A percentile compares a stretch with the other conserved stretches of the same genome.
phyloP scores from a whole-genome alignment of 192 early-diverging fungal species.

The Backusella parvicylindrica region DNA sequence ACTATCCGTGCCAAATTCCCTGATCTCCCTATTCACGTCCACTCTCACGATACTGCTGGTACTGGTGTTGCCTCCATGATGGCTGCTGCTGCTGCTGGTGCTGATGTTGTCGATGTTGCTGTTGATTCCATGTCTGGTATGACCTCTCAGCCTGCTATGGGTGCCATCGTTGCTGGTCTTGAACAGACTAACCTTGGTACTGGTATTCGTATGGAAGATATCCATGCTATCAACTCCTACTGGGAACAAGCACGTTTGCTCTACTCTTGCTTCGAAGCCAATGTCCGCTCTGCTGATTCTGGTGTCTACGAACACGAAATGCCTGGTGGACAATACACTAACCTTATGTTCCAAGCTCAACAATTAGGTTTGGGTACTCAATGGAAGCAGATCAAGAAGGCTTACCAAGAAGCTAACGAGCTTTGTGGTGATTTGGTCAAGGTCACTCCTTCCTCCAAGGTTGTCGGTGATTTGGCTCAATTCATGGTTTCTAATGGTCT shows the following conservation, averaged over 20 bases:
- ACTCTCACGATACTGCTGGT: slow-evolving; percentile 97
- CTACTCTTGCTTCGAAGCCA: slow-evolving; percentile 96
- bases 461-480: slow-evolving; percentile 97
- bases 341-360: slow-evolving; percentile 96
- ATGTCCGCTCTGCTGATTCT: slow-evolving; percentile 83
- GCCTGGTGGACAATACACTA: slow-evolving; percentile 98
- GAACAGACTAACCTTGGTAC: slow-evolving; percentile 80
- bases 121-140: slow-evolving; percentile 93
- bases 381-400: slow-evolving; percentile 93
- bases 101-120: slow-evolving; percentile 91
- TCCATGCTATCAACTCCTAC: slow-evolving; percentile 86
- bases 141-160: slow-evolving; percentile 97
- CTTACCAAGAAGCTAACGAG: slow-evolving; percentile 86
- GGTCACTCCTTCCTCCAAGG: slow-evolving; percentile 97
- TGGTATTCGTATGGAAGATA: slow-evolving; percentile 76
- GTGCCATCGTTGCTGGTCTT: slow-evolving; percentile 84
- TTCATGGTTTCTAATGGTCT: slow-evolving; percentile 95
- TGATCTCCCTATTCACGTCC: slow-evolving; percentile 90
- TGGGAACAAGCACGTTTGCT: slow-evolving; percentile 95
- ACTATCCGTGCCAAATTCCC: slow-evolving; percentile 85
- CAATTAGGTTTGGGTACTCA: slow-evolving; percentile 88
- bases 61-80: slow-evolving; percentile 96
- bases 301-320: slow-evolving; percentile 96
- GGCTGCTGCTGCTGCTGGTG: slow-evolving; percentile 87
- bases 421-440: slow-evolving; percentile 96